phyloP scores from a whole-genome alignment of 1,139 yeast species.

The Suhomyces bokatorum region DNA sequence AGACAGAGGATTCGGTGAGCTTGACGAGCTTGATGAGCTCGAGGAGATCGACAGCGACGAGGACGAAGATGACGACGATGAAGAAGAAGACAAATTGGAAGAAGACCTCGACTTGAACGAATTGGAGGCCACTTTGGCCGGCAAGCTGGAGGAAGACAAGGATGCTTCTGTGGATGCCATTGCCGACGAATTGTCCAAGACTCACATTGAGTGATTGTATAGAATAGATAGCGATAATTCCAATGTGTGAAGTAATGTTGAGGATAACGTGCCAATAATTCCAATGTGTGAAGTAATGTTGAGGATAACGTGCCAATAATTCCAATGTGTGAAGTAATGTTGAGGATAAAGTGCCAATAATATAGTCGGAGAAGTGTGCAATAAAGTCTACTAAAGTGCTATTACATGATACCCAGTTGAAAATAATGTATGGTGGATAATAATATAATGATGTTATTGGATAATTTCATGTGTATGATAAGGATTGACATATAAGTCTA shows the following conservation, averaged over 20 bases:
- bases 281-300: not conserved
- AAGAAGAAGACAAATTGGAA: slow-evolving; percentile 54
- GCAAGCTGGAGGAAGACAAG: slow-evolving; percentile 28
- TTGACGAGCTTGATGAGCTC: slow-evolving; percentile 91
- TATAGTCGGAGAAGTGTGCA: no score
- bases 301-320: no score
- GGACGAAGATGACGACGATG: slow-evolving; percentile 66
- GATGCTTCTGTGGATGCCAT: slow-evolving; percentile 56
- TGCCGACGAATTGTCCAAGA: slow-evolving; percentile 57
- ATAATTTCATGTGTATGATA: no score
- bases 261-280: no score
- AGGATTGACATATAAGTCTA: no score
- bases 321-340: not conserved
- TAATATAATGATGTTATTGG: no score
- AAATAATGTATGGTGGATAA: no score
- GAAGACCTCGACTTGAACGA: slow-evolving; percentile 55
- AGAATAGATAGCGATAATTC: not conserved
- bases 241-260: not conserved
- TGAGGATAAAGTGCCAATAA: no score
- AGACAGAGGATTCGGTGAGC: slow-evolving; percentile 72
- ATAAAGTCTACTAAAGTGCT: no score
- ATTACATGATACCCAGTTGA: no score
- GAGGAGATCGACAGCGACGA: slow-evolving; percentile 89
- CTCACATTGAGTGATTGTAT: slow-evolving; percentile 38
- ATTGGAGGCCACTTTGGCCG: slow-evolving; percentile 59